Percentiles rank a stretch among this genome's conserved stretches.
Conservation (phyloP, 2,329 filamentous ascomycete genomes). For the Fusarium chlamydosporum region DNA sequence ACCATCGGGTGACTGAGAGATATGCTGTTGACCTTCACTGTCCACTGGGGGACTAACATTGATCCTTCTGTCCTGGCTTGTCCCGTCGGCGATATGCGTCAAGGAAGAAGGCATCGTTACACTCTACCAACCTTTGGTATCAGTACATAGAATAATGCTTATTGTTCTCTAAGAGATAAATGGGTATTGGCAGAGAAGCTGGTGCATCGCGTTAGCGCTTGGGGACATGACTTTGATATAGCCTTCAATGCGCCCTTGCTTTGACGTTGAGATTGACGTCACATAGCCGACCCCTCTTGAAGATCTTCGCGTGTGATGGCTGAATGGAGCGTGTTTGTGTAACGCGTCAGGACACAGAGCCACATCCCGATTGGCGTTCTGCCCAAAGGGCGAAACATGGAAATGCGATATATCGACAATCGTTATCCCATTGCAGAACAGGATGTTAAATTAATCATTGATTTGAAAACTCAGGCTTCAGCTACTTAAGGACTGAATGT, state of each 20-base stretch:
- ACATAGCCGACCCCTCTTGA: background rate
- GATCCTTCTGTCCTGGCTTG: background rate
- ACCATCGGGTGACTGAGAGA: background rate
- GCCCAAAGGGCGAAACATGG: background rate
- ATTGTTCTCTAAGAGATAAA: background rate
- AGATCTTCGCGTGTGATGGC: slow-evolving; percentile 1
- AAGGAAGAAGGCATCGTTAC: background rate
- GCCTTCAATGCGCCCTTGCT: slow-evolving; percentile 13
- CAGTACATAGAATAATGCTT: no score
- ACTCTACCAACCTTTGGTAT: background rate
- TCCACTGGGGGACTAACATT: background rate
- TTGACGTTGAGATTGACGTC: slow-evolving; percentile 29
- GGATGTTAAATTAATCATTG: no score
- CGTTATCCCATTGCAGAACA: no score
- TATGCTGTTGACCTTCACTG: background rate
- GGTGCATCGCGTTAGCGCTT: background rate
- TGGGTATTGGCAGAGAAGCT: background rate
- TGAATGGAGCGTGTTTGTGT: background rate
- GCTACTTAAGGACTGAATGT: background rate
- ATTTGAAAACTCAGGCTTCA: no score
- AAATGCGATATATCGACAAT: background rate
- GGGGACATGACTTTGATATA: background rate
- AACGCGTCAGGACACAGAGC: background rate
- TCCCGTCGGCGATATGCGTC: background rate
- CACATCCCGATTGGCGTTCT: background rate